Conservation (phyloP, 176 grass and related monocot species). For the Poa annua region DNA sequence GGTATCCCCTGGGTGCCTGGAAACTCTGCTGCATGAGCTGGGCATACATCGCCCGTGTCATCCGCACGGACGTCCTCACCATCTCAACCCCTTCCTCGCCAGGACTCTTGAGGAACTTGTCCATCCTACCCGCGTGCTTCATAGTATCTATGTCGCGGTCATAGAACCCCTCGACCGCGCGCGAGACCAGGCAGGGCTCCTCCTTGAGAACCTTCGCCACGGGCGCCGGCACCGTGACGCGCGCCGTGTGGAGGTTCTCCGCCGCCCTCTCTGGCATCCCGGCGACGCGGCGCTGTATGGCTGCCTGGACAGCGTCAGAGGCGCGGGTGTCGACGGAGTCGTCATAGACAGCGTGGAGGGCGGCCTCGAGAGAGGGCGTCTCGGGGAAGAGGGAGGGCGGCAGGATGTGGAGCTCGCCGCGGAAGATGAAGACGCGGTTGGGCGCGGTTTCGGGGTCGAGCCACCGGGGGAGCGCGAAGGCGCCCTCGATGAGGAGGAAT, state of each 20-base stretch:
- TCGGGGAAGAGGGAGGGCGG: conserved; percentile 57
- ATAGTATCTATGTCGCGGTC: conserved; percentile 89
- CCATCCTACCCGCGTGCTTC: conserved; percentile 94
- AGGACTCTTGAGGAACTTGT: conserved; percentile 65
- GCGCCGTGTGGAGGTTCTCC: conserved; percentile 73
- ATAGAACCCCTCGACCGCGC: conserved; percentile 83
- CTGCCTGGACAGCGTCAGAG: conserved; percentile 62
- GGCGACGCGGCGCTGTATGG: conserved; percentile 63
- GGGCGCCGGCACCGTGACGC: conserved; percentile 60
- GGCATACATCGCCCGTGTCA: conserved; percentile 90
- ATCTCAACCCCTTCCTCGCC: conserved; percentile 62
- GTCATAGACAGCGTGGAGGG: conserved; percentile 54
- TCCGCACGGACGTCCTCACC: conserved; percentile 66
- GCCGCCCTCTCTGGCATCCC: conserved; percentile 64
- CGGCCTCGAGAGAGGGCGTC: conserved; percentile 53
- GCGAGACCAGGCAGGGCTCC: conserved; percentile 77
- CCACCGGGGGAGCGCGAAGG: conserved; percentile 85
- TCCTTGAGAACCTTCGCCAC: conserved; percentile 84
- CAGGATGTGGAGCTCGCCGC: conserved; percentile 81
- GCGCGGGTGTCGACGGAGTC: conserved; percentile 63
- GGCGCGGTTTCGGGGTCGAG: conserved; percentile 68
- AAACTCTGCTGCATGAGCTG: conserved; percentile 96
- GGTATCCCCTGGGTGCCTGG: conserved; percentile 75
- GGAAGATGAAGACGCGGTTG: conserved; percentile 86
- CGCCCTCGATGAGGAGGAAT: conserved; percentile 96